phyloP scores from a whole-genome alignment of 495 filamentous ascomycete genomes.

The Lasiosphaeria miniovina region DNA sequence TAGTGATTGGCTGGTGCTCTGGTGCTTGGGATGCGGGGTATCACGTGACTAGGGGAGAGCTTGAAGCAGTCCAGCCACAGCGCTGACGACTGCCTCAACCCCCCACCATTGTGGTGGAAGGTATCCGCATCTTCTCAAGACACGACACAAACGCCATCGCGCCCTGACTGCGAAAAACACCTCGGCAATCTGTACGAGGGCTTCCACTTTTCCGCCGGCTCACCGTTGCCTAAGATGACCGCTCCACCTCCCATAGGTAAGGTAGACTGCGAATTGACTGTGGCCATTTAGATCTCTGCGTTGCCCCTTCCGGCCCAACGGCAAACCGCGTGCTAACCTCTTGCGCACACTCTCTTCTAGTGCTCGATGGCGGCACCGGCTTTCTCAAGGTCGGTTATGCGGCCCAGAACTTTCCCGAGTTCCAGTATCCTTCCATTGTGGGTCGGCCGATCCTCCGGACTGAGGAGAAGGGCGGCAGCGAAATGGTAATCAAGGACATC shows the following conservation, averaged over 20 bases:
- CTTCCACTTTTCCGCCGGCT: background rate
- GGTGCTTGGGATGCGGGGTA: conserved; percentile 3
- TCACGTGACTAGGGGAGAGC: background rate
- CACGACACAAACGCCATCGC: no score
- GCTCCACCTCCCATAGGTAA: conserved; percentile 29
- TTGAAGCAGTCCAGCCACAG: background rate
- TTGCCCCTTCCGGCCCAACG: background rate
- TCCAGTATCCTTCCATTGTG: conserved; percentile 97
- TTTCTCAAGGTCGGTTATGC: conserved; percentile 99
- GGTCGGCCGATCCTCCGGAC: conserved; percentile 95
- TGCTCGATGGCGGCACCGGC: conserved; percentile 99
- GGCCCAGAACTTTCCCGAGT: conserved; percentile 97
- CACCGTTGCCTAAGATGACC: conserved; percentile 19
- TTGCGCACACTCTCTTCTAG: conserved; percentile 44
- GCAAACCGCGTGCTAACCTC: background rate
- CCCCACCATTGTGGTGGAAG: conserved; percentile 21
- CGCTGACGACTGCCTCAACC: conserved; percentile 3
- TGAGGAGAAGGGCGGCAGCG: conserved; percentile 68
- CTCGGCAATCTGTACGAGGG: conserved; percentile 2
- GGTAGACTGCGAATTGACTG: background rate
- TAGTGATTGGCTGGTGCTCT: no score
- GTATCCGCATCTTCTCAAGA: no score
- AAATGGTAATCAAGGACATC: conserved; percentile 87
- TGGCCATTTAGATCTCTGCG: background rate
- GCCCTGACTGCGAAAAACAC: background rate